Conservation (phyloP, 768 basidiomycete genomes). For the Mrakia frigida region DNA sequence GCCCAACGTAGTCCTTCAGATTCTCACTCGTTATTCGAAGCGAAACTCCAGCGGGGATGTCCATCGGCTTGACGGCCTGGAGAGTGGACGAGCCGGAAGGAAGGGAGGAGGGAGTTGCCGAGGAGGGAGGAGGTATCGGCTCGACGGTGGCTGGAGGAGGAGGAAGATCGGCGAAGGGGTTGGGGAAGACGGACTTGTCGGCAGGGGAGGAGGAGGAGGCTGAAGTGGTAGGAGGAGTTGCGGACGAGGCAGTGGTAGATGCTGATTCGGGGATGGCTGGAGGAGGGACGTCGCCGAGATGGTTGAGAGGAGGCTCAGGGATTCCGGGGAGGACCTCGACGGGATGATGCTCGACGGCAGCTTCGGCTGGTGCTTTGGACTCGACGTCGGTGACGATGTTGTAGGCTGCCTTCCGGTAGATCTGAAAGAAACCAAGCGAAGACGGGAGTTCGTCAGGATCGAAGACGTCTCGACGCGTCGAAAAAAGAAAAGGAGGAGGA, state of each 20-base stretch:
- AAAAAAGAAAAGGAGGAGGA: background rate
- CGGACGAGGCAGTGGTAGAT: background rate
- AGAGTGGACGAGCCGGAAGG: slow-evolving; percentile 20
- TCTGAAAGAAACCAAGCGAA: slow-evolving; percentile 52
- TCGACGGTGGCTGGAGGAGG: too few species aligned
- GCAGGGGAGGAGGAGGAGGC: background rate
- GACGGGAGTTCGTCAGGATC: background rate
- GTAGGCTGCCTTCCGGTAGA: slow-evolving; percentile 92
- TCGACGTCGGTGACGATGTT: slow-evolving; percentile 62
- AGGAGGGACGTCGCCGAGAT: slow-evolving; percentile 39
- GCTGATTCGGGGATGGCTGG: slow-evolving; percentile 20
- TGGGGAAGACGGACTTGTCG: too few species aligned
- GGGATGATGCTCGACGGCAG: slow-evolving; percentile 40
- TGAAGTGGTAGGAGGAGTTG: background rate
- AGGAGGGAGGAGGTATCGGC: background rate
- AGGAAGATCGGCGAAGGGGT: too few species aligned
- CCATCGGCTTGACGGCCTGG: slow-evolving; percentile 56
- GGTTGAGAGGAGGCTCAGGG: slow-evolving; percentile 46
- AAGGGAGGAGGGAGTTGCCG: background rate
- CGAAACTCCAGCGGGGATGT: slow-evolving; percentile 70
- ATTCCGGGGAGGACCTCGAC: slow-evolving; percentile 48
- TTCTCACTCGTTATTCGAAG: slow-evolving; percentile 79
- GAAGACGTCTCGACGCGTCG: background rate
- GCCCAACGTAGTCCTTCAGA: slow-evolving; percentile 93
- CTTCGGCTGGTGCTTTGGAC: slow-evolving; percentile 34